Evolutionary conservation across 2,329 filamentous ascomycete genomes (phyloP).

Genomic region (Xenosphaeropsis pyriputrescens): DNA sequence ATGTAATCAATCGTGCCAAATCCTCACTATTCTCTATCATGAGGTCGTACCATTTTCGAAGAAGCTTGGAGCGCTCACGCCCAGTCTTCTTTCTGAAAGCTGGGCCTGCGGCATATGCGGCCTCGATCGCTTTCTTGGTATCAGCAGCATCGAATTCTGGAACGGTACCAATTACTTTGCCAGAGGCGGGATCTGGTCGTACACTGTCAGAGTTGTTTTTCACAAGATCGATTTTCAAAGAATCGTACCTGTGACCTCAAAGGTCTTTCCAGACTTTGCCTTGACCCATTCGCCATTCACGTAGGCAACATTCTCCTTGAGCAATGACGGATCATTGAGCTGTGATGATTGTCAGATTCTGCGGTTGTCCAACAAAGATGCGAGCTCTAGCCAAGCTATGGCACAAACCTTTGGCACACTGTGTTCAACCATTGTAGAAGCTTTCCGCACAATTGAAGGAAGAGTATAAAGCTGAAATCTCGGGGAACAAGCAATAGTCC

Average conservation of each 20-base stretch:
- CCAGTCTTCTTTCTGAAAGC: conserved; percentile 58
- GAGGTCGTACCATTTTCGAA: conserved; percentile 71
- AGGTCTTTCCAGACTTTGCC: conserved; percentile 79
- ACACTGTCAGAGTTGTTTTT: no score
- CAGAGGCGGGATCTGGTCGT: conserved; percentile 61
- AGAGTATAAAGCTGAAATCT: conserved; percentile 2
- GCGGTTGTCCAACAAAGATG: not conserved
- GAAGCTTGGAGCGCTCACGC: conserved; percentile 57
- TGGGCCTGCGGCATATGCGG: conserved; percentile 64
- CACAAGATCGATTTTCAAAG: no score
- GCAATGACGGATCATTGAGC: conserved; percentile 66
- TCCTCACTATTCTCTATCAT: conserved; percentile 69
- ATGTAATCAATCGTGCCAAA: conserved; percentile 69
- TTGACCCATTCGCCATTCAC: conserved; percentile 88
- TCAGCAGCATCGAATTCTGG: conserved; percentile 75
- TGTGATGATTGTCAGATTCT: conserved; percentile 17
- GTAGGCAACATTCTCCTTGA: conserved; percentile 70
- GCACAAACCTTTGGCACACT: conserved; percentile 2
- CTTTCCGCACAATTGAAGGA: conserved; percentile 1
- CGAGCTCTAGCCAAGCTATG: no score
- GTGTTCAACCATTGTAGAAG: conserved; percentile 3
- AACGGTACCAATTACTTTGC: conserved; percentile 64
- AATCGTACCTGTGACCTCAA: conserved; percentile 51
- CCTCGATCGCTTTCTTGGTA: conserved; percentile 66
- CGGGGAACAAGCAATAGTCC: not conserved